These are phyloP conservation scores for Sporormia fimetaria DNA, from an alignment of 495 filamentous ascomycete species.

Conservation along the genomic window DNA sequence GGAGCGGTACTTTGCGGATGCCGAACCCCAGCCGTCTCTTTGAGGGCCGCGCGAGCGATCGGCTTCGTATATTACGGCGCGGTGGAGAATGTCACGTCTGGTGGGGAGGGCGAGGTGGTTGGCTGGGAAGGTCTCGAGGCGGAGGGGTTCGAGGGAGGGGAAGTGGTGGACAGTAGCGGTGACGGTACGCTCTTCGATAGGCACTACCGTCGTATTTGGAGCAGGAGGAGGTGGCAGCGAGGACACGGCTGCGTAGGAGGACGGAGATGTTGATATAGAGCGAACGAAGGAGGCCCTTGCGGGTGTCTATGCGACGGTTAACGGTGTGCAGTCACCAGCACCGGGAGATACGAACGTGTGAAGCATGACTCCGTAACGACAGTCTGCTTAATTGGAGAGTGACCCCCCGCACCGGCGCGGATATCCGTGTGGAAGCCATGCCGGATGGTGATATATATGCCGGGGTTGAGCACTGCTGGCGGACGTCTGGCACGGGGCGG, in stretches of 20 bases:
- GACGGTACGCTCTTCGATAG: slow-evolving; percentile 43
- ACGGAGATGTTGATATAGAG: slow-evolving; percentile 61
- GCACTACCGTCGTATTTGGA: slow-evolving; percentile 17
- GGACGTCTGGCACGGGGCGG: slow-evolving; percentile 11
- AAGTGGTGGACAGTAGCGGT: slow-evolving; percentile 79
- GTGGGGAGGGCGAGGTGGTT: slow-evolving; percentile 77
- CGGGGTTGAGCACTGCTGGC: neutral
- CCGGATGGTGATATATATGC: slow-evolving; percentile 1
- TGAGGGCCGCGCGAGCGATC: slow-evolving; percentile 72
- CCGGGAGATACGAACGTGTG: slow-evolving; percentile 1
- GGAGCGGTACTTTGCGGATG: slow-evolving; percentile 67
- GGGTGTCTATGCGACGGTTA: neutral
- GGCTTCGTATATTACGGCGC: slow-evolving; percentile 86
- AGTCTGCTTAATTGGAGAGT: slow-evolving; percentile 10
- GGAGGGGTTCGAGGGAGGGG: slow-evolving; percentile 74
- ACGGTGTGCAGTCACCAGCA: slow-evolving; percentile 7
- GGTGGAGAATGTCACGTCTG: slow-evolving; percentile 84
- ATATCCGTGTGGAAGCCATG: slow-evolving; percentile 17
- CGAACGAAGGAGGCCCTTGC: slow-evolving; percentile 38
- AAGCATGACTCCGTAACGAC: slow-evolving; percentile 6
- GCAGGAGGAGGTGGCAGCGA: slow-evolving; percentile 13
- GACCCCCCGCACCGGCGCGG: slow-evolving; percentile 13
- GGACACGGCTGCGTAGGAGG: slow-evolving; percentile 28
- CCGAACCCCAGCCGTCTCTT: too few relatives aligned
- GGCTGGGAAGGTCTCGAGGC: slow-evolving; percentile 64